These are phyloP conservation scores for Onygenales sp. DNA, from an alignment of 2,329 filamentous ascomycete species.

Conservation along the genomic window DNA sequence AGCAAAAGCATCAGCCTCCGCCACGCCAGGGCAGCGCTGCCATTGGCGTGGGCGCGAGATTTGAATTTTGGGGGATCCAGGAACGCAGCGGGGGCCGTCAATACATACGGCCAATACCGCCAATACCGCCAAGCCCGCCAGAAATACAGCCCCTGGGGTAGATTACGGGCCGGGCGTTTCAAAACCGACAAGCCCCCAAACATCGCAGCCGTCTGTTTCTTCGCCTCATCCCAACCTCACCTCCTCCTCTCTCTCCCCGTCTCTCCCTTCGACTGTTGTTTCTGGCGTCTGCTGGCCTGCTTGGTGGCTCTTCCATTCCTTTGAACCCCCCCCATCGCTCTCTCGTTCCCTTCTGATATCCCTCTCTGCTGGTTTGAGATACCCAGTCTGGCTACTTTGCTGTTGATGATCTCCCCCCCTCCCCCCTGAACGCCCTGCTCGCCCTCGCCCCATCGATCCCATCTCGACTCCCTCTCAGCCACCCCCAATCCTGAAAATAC, in stretches of 20 bases:
- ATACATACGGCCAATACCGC: neutral
- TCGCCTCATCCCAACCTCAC: neutral
- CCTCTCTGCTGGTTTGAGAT: constrained; percentile 16
- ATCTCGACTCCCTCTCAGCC: neutral
- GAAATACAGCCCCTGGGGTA: neutral
- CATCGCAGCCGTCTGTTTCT: neutral
- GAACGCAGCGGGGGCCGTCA: neutral
- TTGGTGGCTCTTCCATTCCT: neutral
- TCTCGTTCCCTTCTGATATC: constrained; percentile 4
- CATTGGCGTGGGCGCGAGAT: too few species aligned
- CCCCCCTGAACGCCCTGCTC: neutral
- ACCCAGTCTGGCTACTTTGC: constrained; percentile 3
- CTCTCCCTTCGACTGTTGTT: neutral
- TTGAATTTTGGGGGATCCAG: too few species aligned
- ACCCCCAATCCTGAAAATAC: neutral
- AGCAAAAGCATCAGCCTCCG: too few species aligned
- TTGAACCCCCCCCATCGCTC: neutral
- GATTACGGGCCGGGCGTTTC: neutral
- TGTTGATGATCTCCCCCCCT: neutral
- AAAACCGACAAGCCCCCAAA: neutral
- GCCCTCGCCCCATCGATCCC: neutral
- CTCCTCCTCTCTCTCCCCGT: neutral
- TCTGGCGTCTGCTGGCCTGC: neutral
- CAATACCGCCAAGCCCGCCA: neutral
- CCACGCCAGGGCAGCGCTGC: too few species aligned